phyloP scores from a whole-genome alignment of 1,139 yeast species.

The Hanseniaspora gamundiae region DNA sequence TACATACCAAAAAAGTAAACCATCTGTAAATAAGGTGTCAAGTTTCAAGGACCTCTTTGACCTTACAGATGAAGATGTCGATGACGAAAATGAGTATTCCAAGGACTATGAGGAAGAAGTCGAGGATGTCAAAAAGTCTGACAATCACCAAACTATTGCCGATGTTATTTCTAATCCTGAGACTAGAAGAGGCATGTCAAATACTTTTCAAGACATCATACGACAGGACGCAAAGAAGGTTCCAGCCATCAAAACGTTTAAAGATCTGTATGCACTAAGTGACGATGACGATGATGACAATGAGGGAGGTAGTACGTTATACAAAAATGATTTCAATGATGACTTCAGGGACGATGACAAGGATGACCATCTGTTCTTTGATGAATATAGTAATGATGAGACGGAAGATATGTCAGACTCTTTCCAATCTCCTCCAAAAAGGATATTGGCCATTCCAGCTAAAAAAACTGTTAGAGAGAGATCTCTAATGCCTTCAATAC shows the following conservation, averaged over 20 bases:
- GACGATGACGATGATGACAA: constrained; percentile 13
- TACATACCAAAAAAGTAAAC: no score
- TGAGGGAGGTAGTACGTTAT: constrained; percentile 1
- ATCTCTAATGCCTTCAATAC: not conserved
- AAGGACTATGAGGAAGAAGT: no score
- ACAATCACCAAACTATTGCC: no score
- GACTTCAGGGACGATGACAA: constrained; percentile 8
- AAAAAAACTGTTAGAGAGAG: not conserved
- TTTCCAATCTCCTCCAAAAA: not conserved
- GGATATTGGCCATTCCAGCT: not conserved
- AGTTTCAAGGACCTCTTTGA: no score
- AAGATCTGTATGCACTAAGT: constrained; percentile 14
- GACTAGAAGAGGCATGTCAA: not conserved
- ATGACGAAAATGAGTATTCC: no score
- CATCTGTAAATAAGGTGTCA: no score
- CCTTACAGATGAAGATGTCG: no score
- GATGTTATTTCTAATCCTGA: no score
- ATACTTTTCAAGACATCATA: not conserved
- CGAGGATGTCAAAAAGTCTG: no score
- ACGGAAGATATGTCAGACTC: not conserved
- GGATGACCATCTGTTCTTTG: not conserved
- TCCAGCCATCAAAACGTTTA: not conserved
- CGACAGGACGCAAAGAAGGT: not conserved
- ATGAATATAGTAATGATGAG: not conserved
- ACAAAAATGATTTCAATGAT: constrained; percentile 4